Evolutionary conservation across 352 stramenopile species (phyloP).

Genomic region (Phytophthora sansomeana): DNA sequence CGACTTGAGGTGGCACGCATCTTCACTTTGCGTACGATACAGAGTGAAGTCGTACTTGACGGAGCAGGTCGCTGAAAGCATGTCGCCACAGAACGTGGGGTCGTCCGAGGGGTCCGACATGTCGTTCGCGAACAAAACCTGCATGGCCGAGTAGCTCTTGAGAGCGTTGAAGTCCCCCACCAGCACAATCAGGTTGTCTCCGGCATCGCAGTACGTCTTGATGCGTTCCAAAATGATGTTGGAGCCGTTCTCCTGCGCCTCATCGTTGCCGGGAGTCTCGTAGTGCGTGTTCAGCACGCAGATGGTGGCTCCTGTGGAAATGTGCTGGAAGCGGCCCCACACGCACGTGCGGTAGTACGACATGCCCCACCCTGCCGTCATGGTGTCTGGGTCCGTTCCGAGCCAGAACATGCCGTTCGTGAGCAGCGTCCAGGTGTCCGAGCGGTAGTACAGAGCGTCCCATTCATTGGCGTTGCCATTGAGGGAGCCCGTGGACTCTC

Average conservation of each 20-base stretch:
- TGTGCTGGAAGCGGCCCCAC: slow-evolving; percentile 80
- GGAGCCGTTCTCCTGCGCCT: slow-evolving; percentile 71
- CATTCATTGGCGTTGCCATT: slow-evolving; percentile 64
- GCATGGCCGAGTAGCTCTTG: slow-evolving; percentile 69
- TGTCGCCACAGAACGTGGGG: slow-evolving; percentile 74
- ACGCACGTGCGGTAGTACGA: slow-evolving; percentile 76
- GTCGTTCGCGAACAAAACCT: slow-evolving; percentile 58
- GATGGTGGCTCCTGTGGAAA: slow-evolving; percentile 60
- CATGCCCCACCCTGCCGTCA: slow-evolving; percentile 71
- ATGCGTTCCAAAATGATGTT: slow-evolving; percentile 70
- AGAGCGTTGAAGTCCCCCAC: slow-evolving; percentile 80
- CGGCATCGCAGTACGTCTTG: slow-evolving; percentile 54
- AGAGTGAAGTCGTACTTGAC: slow-evolving; percentile 82
- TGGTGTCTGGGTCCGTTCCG: slow-evolving; percentile 56
- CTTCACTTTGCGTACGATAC: slow-evolving; percentile 44
- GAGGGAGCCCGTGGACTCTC: slow-evolving; percentile 65
- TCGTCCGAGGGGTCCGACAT: slow-evolving; percentile 60
- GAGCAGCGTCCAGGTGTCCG: slow-evolving; percentile 63
- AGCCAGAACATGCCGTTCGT: slow-evolving; percentile 78
- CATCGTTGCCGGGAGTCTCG: slow-evolving; percentile 79
- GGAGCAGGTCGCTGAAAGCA: slow-evolving; percentile 60
- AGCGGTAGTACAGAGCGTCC: slow-evolving; percentile 74
- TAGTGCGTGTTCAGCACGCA: slow-evolving; percentile 88
- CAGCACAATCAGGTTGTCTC: slow-evolving; percentile 71
- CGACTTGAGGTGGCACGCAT: slow-evolving; percentile 61